Base-by-base conservation (phyloP, 2,329 filamentous ascomycete species). In the Tothia fuscella region DNA sequence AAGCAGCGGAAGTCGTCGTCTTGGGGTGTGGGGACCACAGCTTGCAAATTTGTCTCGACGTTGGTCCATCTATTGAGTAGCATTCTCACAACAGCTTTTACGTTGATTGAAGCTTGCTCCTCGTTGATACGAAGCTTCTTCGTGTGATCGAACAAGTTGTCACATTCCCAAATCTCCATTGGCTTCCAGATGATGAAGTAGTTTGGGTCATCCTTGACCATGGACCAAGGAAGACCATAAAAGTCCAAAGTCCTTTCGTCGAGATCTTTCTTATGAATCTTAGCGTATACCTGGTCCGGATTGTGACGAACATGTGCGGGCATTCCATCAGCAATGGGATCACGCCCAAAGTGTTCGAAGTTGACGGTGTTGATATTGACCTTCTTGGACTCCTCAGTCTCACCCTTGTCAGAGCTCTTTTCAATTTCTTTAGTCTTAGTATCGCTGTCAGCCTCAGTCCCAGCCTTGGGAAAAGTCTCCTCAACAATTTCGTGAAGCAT, bases 261-360 rank as follows among this genome's bases (percentile, higher is more conserved):
- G 19, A 43, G 32, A 22, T 43, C 32, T 24, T 38, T 31, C n/a
- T 16, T 26, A 7, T 41, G 20, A 10, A 43, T 32, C 36, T 61
- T 68, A 16, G 39, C 39, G 22, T 35, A 41, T 3, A 41, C 20
- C 6, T 20, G 7, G 20, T 41, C 39, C n/a, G 39, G 39, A 7
- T 25, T 29, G 21, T 41, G 39, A 25, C 31, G 19, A 20, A 35
- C 20, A 7, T 41, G 21, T 16, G 26, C 12, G 12, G 39, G 39
- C 39, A 41, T 41, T 20, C 30, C 39, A 17, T 41, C 39, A 6
- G 24, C 26, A 10, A n/a, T 41, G 13, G 39, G 39, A 25, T 41
- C 29, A 3, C 29, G 19, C 3, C 39, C 39, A 16, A 33, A 41
- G 14, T 41, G 39, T 10, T 34, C 39, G 10, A 26, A 31, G 17